A percentile compares a stretch with the other conserved stretches of the same genome.
phyloP scores from a whole-genome alignment of 2,329 filamentous ascomycete species.

The Botrytis hyacinthi region DNA sequence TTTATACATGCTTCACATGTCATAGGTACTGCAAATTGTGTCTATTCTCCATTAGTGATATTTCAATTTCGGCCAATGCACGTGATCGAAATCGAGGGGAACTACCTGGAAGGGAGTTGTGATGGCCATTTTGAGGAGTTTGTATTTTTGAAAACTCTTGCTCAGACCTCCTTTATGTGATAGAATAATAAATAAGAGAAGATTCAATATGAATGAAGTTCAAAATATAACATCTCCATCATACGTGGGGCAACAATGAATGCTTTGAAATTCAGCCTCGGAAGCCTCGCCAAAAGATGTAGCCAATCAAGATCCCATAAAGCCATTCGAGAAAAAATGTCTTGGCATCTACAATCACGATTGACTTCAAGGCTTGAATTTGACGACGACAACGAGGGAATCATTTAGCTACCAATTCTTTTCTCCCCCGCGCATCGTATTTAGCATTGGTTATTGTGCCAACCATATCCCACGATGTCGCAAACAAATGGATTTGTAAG shows the following conservation, averaged over 20 bases:
- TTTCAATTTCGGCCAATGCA: conserved; percentile 15
- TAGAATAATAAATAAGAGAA: background rate
- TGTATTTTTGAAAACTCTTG: background rate
- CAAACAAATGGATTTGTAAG: conserved; percentile 74
- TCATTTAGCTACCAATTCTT: background rate
- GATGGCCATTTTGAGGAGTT: conserved; percentile 34
- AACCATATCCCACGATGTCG: conserved; percentile 57
- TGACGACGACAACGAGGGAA: conserved; percentile 18
- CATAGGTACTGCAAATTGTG: conserved; percentile 91
- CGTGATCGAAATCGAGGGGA: conserved; percentile 29
- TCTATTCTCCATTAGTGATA: conserved; percentile 50
- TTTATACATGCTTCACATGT: conserved; percentile 88
- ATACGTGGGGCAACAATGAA: conserved; percentile 22
- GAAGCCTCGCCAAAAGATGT: conserved; percentile 4
- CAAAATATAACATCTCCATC: background rate
- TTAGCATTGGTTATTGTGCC: conserved; percentile 29
- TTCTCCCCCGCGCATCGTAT: background rate
- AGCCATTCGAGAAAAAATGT: conserved; percentile 16
- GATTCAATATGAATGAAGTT: background rate
- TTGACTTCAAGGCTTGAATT: conserved; percentile 8
- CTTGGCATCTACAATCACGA: conserved; percentile 20
- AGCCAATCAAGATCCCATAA: conserved; percentile 15
- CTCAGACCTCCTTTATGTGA: background rate
- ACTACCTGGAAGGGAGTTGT: conserved; percentile 40
- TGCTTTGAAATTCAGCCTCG: conserved; percentile 35